Evolutionary conservation across 2,329 filamentous ascomycete genomes (phyloP), one percentile per base, ranked within the genome.

Genomic region (Pseudogymnoascus sp.): DNA sequence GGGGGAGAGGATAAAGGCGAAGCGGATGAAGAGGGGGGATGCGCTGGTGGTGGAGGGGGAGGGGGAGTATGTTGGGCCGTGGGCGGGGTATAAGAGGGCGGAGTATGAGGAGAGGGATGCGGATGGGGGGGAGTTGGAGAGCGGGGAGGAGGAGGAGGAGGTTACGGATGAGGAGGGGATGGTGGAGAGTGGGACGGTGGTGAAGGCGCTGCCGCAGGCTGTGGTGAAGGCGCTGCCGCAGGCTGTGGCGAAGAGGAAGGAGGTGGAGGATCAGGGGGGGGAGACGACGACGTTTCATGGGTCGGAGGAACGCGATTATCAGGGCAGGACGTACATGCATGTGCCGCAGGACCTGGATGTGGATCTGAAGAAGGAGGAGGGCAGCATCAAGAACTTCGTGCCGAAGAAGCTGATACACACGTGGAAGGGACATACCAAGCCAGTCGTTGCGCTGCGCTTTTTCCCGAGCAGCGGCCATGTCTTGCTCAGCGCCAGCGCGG

Each of bases 251-350:
- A 79, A 79, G 66, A 76, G 86, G 68, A 84, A 84, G 73, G 79
- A 65, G 24, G 50, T 50, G 10, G 84, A 87, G 72, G 80, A 81
- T 67, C 68, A 81, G 70, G 86, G 86, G 64, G 84, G 84, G 26
- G 95, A 99, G 78, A 95, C 89, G 61, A 92, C 89, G 46, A 88
- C 87, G 50, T 99, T 98, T 77, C 89, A 96, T 72, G 95, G 93
- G 66, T 83, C 83, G 41, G 82, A 90, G 72, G 81, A 95, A 76
- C 89, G 87, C 79, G 95, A 99, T 75, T 99, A 99, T 78, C 90
- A 96, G 74, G 95, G 95, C 59, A 83, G 95, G 68, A 96, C 93
- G 35, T 99, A 96, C 75, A 97, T 99, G 93, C 95, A 99, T 76
- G 83, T 98, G 53, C 95, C 95, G 3, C 92, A 91, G 74, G 93